These are phyloP conservation scores for Rhodofomes roseus DNA, from an alignment of 1,284 basidiomycete species.

Conservation along the genomic window DNA sequence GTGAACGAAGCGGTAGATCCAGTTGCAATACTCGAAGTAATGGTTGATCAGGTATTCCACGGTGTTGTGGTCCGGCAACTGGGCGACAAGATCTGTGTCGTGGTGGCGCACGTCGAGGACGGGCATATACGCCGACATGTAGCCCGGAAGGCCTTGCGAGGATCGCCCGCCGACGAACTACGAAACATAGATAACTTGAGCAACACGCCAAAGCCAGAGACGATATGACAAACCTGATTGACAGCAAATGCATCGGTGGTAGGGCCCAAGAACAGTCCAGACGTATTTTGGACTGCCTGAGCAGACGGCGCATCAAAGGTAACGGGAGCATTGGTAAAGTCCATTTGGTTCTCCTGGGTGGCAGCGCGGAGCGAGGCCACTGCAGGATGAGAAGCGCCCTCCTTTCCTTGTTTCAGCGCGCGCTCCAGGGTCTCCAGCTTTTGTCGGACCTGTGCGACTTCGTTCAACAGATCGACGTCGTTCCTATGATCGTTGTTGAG, in stretches of 20 bases:
- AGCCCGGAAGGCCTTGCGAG: neutral
- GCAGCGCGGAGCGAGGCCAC: neutral
- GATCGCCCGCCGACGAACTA: neutral
- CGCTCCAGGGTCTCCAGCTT: slow-evolving; percentile 69
- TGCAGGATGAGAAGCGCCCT: neutral
- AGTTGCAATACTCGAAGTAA: slow-evolving; percentile 82
- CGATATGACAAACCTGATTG: neutral
- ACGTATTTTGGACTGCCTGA: neutral
- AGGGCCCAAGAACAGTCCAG: neutral
- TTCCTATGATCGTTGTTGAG: slow-evolving; percentile 14
- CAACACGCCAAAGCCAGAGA: neutral
- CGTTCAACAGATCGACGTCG: slow-evolving; percentile 65
- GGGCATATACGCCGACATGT: slow-evolving; percentile 4
- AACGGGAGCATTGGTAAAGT: neutral
- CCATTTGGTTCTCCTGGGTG: neutral
- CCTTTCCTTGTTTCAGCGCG: slow-evolving; percentile 47
- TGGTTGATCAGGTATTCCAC: slow-evolving; percentile 70
- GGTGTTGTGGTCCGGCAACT: slow-evolving; percentile 58
- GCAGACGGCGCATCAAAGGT: neutral
- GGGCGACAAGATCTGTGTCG: slow-evolving; percentile 63
- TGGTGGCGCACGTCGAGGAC: slow-evolving; percentile 15
- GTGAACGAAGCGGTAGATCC: slow-evolving; percentile 78
- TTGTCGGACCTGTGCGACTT: slow-evolving; percentile 68
- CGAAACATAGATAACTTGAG: too few relatives aligned
- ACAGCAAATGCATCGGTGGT: neutral